These are phyloP conservation scores for Trypanosoma theileri DNA, from an alignment of 208 protist genomes.

Conservation along the genomic window DNA sequence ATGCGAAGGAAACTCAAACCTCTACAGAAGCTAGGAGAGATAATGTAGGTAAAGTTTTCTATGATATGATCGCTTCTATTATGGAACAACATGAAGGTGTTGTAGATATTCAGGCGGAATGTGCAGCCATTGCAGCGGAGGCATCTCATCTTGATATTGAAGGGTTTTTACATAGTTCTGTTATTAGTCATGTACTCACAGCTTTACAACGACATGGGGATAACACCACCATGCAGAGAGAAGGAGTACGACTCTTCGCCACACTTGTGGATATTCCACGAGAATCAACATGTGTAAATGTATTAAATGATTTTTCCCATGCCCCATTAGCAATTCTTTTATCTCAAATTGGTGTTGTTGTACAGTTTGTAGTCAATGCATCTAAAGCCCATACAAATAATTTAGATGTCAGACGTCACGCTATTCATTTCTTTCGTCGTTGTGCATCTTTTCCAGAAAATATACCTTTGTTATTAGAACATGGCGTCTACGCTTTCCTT, in stretches of 20 bases:
- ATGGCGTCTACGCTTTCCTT: constrained; percentile 43
- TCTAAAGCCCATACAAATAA: constrained; percentile 29
- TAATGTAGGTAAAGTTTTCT: constrained; percentile 15
- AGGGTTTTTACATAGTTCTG: constrained; percentile 29
- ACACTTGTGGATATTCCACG: constrained; percentile 39
- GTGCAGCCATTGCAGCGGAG: constrained; percentile 21
- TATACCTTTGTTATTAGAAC: constrained; percentile 32
- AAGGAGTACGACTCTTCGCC: constrained; percentile 41
- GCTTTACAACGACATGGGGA: constrained; percentile 40
- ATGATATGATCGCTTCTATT: constrained; percentile 16
- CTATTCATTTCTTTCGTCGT: constrained; percentile 41
- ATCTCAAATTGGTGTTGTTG: constrained; percentile 50
- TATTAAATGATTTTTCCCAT: not conserved
- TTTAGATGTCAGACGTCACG: constrained; percentile 35
- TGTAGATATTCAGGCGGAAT: constrained; percentile 16
- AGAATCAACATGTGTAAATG: not conserved
- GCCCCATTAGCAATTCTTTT: constrained; percentile 44
- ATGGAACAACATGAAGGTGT: constrained; percentile 13
- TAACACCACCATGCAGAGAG: constrained; percentile 34
- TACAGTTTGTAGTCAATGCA: constrained; percentile 36
- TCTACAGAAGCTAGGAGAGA: not conserved
- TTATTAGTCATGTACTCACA: constrained; percentile 40
- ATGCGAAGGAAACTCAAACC: not conserved
- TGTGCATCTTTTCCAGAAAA: constrained; percentile 47
- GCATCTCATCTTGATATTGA: constrained; percentile 27